phyloP scores from a whole-genome alignment of 2,329 filamentous ascomycete genomes.

The Cladophialophora exuberans region DNA sequence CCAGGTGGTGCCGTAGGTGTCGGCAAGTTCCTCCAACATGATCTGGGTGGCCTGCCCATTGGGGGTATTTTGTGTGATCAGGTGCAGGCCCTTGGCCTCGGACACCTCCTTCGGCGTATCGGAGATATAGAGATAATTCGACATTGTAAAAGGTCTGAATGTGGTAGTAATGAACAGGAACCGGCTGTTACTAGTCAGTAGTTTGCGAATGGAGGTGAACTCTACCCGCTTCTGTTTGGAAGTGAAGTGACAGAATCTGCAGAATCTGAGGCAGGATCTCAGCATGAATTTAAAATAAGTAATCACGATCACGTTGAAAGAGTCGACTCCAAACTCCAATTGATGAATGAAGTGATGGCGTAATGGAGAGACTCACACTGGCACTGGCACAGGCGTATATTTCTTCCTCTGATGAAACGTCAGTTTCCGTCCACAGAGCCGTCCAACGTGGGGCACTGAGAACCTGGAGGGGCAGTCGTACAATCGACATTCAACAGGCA shows the following conservation, averaged over 20 bases:
- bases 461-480: no score
- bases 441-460: no score
- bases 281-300: slow-evolving; percentile 2
- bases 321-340: not conserved
- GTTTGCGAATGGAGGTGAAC: no score
- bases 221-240: no score
- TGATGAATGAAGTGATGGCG: not conserved
- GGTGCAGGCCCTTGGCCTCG: slow-evolving; percentile 55
- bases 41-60: slow-evolving; percentile 59
- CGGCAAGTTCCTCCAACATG: slow-evolving; percentile 59
- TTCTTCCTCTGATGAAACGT: no score
- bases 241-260: no score
- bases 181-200: not conserved
- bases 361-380: no score
- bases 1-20: slow-evolving; percentile 54
- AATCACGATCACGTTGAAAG: slow-evolving; percentile 2
- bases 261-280: not conserved
- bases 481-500: no score
- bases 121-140: slow-evolving; percentile 44
- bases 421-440: no score
- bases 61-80: slow-evolving; percentile 56
- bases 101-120: slow-evolving; percentile 52
- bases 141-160: not conserved
- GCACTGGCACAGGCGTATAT: no score
- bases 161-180: not conserved